phyloP scores from a whole-genome alignment of 805 yeast genomes.

The Pachysolen tannophilus region DNA sequence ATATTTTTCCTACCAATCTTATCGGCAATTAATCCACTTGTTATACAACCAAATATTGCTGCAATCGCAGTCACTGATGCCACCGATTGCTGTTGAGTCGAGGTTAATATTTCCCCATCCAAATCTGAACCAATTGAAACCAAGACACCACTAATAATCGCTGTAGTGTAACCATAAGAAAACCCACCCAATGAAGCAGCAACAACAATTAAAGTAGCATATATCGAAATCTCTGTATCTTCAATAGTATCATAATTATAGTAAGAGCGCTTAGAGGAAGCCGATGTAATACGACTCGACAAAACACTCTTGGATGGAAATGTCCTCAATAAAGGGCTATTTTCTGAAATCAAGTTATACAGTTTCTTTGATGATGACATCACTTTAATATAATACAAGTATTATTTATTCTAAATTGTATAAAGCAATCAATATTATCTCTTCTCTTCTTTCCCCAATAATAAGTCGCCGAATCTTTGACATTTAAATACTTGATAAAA shows the following conservation, averaged over 20 bases:
- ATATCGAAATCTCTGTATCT: conserved; percentile 9
- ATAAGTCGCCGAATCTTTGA: no score
- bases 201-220: conserved; percentile 17
- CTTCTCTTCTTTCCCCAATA: no score
- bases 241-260: conserved; percentile 9
- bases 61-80: conserved; percentile 44
- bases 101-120: conserved; percentile 22
- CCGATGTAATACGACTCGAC: conserved; percentile 3
- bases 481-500: no score
- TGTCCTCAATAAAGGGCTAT: conserved; percentile 9
- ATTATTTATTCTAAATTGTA: no score
- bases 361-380: not conserved
- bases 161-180: conserved; percentile 55
- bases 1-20: conserved; percentile 33
- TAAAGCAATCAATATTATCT: no score
- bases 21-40: conserved; percentile 44
- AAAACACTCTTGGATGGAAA: conserved; percentile 7
- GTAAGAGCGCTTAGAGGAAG: conserved; percentile 4
- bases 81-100: conserved; percentile 29
- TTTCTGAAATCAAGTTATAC: conserved; percentile 1
- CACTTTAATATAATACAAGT: not conserved
- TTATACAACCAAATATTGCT: conserved; percentile 43
- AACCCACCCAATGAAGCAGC: conserved; percentile 11
- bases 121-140: conserved; percentile 36
- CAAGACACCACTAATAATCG: conserved; percentile 54